Evolutionary conservation across 768 basidiomycete species (phyloP).

Genomic region (Chalciporus chontae): DNA sequence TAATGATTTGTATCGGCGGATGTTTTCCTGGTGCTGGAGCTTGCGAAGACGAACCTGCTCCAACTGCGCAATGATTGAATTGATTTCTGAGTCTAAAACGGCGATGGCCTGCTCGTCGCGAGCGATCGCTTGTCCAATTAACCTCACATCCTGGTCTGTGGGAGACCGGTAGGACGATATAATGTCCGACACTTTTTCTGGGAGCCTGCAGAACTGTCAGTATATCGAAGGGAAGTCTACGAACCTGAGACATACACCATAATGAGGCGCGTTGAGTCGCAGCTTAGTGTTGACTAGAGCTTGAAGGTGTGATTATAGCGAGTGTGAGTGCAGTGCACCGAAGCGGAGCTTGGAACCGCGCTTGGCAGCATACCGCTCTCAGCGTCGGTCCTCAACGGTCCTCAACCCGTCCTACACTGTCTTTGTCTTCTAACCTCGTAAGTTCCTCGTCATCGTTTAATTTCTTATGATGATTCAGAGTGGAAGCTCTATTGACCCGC

Average conservation of each 20-base stretch:
- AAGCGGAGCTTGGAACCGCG: no score
- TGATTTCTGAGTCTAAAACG: constrained; percentile 42
- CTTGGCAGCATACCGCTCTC: no score
- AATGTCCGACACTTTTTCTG: constrained; percentile 6
- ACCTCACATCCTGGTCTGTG: constrained; percentile 18
- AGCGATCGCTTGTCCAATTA: constrained; percentile 22
- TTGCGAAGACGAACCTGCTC: constrained; percentile 43
- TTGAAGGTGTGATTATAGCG: not conserved
- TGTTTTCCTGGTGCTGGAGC: constrained; percentile 38
- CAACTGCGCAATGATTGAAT: constrained; percentile 36
- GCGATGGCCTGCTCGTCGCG: constrained; percentile 41
- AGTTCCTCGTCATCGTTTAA: constrained; percentile 12
- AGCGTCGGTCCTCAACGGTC: no score
- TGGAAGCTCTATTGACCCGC: constrained; percentile 82
- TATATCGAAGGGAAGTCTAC: not conserved
- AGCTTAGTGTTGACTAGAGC: no score
- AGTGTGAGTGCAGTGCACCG: not conserved
- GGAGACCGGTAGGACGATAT: constrained; percentile 19
- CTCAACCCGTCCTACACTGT: no score
- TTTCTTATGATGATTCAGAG: constrained; percentile 79
- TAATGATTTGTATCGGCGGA: constrained; percentile 42
- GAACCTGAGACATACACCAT: constrained; percentile 10
- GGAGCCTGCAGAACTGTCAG: constrained; percentile 8
- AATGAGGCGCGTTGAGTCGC: no score
- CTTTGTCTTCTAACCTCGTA: constrained; percentile 10